A percentile compares a stretch with the other conserved stretches of the same genome.
Conservation (phyloP, 495 filamentous ascomycete genomes). For the Penicillium verhagenii region DNA sequence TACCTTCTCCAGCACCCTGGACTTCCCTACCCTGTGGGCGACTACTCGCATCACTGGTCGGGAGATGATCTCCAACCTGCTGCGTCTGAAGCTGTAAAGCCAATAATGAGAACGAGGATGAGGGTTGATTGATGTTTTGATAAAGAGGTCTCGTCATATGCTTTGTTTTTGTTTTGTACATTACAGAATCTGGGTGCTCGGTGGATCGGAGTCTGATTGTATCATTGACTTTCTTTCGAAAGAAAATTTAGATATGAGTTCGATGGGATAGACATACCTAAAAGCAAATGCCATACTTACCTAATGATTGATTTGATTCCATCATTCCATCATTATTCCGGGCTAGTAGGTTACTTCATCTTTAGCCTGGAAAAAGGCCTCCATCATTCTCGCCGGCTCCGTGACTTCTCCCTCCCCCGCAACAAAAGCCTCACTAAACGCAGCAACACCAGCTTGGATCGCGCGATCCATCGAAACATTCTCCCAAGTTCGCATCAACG, state of each 20-base stretch:
- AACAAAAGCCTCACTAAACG: slow-evolving; percentile 23
- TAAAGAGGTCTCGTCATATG: no score
- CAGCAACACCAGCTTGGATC: slow-evolving; percentile 19
- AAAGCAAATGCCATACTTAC: background rate
- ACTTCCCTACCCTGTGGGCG: slow-evolving; percentile 76
- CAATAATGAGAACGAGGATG: background rate
- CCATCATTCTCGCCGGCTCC: slow-evolving; percentile 21
- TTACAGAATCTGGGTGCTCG: background rate
- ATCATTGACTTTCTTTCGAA: background rate
- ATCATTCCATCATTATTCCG: background rate
- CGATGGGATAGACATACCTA: background rate
- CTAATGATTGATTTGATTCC: background rate
- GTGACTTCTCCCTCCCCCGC: slow-evolving; percentile 5
- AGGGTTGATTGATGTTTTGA: background rate
- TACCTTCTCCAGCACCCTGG: slow-evolving; percentile 70
- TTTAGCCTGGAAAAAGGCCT: slow-evolving; percentile 15
- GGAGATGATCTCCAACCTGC: slow-evolving; percentile 71
- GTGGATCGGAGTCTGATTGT: background rate
- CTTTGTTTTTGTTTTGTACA: background rate
- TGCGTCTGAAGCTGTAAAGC: slow-evolving; percentile 66
- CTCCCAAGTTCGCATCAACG: slow-evolving; percentile 26
- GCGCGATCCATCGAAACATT: slow-evolving; percentile 16
- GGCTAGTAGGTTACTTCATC: background rate
- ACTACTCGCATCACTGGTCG: slow-evolving; percentile 66
- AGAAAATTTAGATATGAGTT: background rate